Base-by-base conservation (phyloP, 2,329 filamentous ascomycete species). In the Cercospora berteroae region DNA sequence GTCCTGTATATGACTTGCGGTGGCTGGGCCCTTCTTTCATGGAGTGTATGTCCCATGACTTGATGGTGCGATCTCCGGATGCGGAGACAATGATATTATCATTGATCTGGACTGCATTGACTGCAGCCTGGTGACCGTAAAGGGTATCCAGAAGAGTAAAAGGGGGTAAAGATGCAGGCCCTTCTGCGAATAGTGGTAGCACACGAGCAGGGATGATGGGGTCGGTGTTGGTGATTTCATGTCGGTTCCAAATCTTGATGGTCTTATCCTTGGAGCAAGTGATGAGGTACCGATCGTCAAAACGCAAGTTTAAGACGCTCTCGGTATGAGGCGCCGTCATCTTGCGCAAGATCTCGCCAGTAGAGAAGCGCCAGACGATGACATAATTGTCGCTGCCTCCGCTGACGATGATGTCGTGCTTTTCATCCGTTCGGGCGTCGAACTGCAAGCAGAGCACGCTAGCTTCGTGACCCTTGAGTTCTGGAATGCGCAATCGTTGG, bases 221-320 rank as follows among this genome's bases (percentile, higher is more conserved):
- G 69, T 83, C 80, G 29, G 78, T 77, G 3, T 80, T 79, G 55
- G 77, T 81, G n/a, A 97, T 81, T 18, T 88, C 83, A 18, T 83
- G 85, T 5, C 95, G 89, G 77, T 94, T 98, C 87, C 96, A 99
- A 18, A 99, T 89, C 79, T 97, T 97, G 83, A 99, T 97, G 0
- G 90, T 90, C 79, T 94, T 96, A 79, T 99, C 95, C 78, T 99
- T 99, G 59, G 94, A 98, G 75, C 95, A 98, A 0, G 95, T 99
- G 12, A 98, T 93, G 4, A 99, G 84, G 70, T 96, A 96, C 8
- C 92, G 88, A 71, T 92, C 90, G 76, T 98, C 94, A 72, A 98
- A 99, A 69, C 92, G 88, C 65, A 99, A 88, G 75, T 98, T 98
- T 16, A 99, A 83, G 0, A 99, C 94, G 0, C 94, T 97, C 79